These are phyloP conservation scores for Paracoccidioides lutzii DNA, from an alignment of 2,329 filamentous ascomycete species.

Conservation along the genomic window DNA sequence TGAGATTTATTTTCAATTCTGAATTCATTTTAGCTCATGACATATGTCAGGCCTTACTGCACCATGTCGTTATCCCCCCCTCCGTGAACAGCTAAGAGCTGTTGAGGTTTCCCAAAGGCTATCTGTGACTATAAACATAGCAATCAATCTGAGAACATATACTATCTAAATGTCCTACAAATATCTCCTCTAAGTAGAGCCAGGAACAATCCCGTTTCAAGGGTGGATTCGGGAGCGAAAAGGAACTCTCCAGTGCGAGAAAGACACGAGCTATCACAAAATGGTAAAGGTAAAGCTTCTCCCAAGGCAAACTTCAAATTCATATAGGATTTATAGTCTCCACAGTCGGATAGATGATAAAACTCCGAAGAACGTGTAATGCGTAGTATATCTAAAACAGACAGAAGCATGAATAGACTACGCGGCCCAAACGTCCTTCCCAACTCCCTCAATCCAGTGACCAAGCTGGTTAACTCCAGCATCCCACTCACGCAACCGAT, in stretches of 20 bases:
- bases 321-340: not conserved
- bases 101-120: too few species aligned
- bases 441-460: constrained; percentile 90
- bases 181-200: too few species aligned
- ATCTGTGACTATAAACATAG: too few species aligned
- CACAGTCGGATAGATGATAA: not conserved
- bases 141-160: too few species aligned
- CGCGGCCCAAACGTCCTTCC: constrained; percentile 91
- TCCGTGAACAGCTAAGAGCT: too few species aligned
- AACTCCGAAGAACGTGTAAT: not conserved
- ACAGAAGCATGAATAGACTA: constrained; percentile 27
- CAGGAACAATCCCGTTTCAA: not conserved
- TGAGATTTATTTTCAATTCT: not conserved
- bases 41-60: too few species aligned
- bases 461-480: constrained; percentile 89
- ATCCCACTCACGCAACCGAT: constrained; percentile 85
- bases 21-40: too few species aligned
- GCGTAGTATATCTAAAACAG: not conserved
- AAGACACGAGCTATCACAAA: not conserved
- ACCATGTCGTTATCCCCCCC: too few species aligned
- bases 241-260: not conserved
- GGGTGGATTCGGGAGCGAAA: not conserved
- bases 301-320: not conserved
- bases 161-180: too few species aligned
- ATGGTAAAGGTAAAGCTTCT: not conserved